Base-by-base conservation (phyloP, 2,329 filamentous ascomycete genomes). In the Penicillium sp. region DNA sequence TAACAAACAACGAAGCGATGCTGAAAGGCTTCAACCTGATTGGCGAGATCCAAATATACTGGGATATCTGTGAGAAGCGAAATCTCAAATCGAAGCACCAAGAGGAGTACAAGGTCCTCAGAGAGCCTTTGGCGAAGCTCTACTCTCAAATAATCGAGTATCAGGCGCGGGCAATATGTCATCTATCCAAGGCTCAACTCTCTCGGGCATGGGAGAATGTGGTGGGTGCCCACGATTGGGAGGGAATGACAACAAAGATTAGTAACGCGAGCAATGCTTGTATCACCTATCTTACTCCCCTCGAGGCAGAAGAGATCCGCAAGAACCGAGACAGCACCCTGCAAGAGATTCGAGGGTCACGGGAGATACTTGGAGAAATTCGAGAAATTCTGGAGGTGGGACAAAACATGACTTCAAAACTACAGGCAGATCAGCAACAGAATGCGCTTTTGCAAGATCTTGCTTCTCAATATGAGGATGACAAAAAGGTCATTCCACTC, bases 401-500 rank as follows among this genome's bases (percentile, higher is more conserved):
- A 10, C 35, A 39, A 39, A 39, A 8, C n/a, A 3, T 10, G n/a
- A 39, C 19, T 19, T 9, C 8, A 9, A 39, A 39, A 5, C 8
- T 19, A 39, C 9, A 39, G 2, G 31, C 49, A 49, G 44, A 54
- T 35, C 31, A 9, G 44, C 24, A 48, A 29, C 22, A 56, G 14
- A 51, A 48, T 16, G 33, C 53, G 0, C 48, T 69, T 13, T 61
- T 71, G 5, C 44, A 64, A 10, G 47, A 58, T 27, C 59, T 71
- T 6, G 58, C 64, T 3, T 51, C 61, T 3, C 56, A 68, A 21
- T 71, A 75, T 46, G 59, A 68, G 55, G 52, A 48, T 6, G 54
- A 68, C 29, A 76, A 70, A 54, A 61, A 71, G 49, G 57, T 66
- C 31, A 74, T 71, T 39, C 67, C 64, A 5, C 3, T 16, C n/a